Evolutionary conservation across 2,329 filamentous ascomycete genomes (phyloP), one percentile per base, ranked within the genome.

Genomic region (Plenodomus tracheiphilus): DNA sequence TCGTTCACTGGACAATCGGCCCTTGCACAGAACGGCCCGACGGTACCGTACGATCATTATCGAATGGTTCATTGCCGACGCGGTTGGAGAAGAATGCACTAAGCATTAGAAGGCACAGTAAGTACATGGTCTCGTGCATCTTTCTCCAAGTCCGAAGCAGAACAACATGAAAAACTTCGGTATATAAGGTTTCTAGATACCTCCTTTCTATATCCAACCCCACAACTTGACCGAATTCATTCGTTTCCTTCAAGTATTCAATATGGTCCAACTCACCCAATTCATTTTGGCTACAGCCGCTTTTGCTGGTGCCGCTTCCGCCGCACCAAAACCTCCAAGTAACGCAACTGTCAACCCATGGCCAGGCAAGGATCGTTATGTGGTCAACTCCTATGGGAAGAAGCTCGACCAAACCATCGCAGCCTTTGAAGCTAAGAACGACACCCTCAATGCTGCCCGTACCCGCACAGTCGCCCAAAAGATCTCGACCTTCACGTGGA

Each of bases 401-500:
- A 64, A 64, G 47, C 61, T 65, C 15, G 53, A 64, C 2, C 54
- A 63, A 40, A 65, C 62, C 10, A 63, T 65, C 22, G 46, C 56
- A 15, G 49, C 62, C 9, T 65, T 65, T 39, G 36, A 42, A 3
- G 54, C 61, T 2, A 49, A 62, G 43, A 60, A 60, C 20, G 62
- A 65, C 28, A 55, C 58, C 2, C 54, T 65, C 37, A 64, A 63
- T 22, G 62, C 62, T 18, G 62, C 61, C 19, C 61, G 59, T 19
- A 62, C 61, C 17, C 62, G 62, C 40, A 64, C 62, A 10, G 61
- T 65, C n/a, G 53, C 55, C 19, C 41, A 65, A 30, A 64, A 61
- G 30, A 49, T 62, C 25, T 65, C 62, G 15, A 65, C 62, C 17
- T 65, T 65, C 48, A 59, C 60, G 9, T 65, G 62, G 62, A 46